A percentile compares a stretch with the other conserved stretches of the same genome.
phyloP scores from a whole-genome alignment of 2,329 filamentous ascomycete species.

The Fusarium vanettenii region DNA sequence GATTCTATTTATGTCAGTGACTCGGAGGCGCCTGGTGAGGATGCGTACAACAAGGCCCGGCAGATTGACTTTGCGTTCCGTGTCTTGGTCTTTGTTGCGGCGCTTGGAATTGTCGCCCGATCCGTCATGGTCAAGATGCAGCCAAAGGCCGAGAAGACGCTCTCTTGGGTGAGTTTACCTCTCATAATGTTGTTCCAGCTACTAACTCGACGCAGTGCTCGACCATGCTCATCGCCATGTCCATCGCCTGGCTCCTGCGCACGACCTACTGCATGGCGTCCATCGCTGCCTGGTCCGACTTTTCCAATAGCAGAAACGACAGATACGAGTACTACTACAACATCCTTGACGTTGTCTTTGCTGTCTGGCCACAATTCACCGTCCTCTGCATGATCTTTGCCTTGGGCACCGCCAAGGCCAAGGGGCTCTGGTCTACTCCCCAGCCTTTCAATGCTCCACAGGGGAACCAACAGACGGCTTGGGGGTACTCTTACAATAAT shows the following conservation, averaged over 20 bases:
- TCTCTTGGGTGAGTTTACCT: constrained; percentile 27
- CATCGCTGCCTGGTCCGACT: constrained; percentile 11
- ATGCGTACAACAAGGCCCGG: not conserved
- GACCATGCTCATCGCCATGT: constrained; percentile 37
- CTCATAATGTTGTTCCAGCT: not conserved
- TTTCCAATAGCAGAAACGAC: not conserved
- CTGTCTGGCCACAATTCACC: constrained; percentile 40
- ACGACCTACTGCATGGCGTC: constrained; percentile 39
- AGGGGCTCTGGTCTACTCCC: constrained; percentile 44
- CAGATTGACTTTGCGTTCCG: constrained; percentile 21
- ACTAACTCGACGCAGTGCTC: constrained; percentile 28
- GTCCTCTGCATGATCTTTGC: constrained; percentile 42
- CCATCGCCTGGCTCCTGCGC: constrained; percentile 41
- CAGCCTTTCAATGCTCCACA: constrained; percentile 23
- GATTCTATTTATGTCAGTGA: not conserved
- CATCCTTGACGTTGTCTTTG: constrained; percentile 41
- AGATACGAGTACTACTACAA: constrained; percentile 12
- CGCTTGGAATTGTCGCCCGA: constrained; percentile 17
- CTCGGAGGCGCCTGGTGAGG: too few relatives aligned
- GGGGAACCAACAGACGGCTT: constrained; percentile 23
- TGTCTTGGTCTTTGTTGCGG: constrained; percentile 31
- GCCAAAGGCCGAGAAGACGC: constrained; percentile 14
- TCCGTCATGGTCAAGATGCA: constrained; percentile 38
- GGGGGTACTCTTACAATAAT: constrained; percentile 34
- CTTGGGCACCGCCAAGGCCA: constrained; percentile 40